Conservation (phyloP, 1,139 yeast genomes). For the Yamadazyma trypodendri region DNA sequence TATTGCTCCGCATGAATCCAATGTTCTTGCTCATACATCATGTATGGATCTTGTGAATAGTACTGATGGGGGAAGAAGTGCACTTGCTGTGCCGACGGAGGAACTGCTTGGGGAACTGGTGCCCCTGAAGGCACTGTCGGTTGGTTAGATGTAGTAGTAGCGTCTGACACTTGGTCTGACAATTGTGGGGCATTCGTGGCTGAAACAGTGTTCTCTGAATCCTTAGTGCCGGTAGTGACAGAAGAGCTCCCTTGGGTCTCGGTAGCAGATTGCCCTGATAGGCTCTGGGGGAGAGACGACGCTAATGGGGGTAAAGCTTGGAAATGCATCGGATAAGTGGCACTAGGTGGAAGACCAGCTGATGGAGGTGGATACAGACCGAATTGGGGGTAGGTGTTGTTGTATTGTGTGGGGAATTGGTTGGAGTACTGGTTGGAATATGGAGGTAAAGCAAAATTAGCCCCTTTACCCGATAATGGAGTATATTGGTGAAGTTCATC, state of each 20-base stretch:
- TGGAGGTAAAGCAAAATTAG: conserved; percentile 12
- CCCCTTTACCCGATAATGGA: conserved; percentile 12
- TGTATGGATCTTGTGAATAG: conserved; percentile 8
- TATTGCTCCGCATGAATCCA: conserved; percentile 5
- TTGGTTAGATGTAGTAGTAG: neutral
- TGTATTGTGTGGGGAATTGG: conserved; percentile 1
- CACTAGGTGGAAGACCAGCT: conserved; percentile 3
- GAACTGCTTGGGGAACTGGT: neutral
- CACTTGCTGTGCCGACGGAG: conserved; percentile 2
- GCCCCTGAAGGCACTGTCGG: neutral
- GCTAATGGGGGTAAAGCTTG: neutral
- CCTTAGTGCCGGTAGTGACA: neutral
- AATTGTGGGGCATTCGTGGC: neutral
- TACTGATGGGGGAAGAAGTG: conserved; percentile 5
- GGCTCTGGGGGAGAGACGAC: neutral
- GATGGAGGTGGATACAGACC: conserved; percentile 4
- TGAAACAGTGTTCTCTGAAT: neutral
- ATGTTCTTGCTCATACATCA: conserved; percentile 11
- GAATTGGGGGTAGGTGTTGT: neutral
- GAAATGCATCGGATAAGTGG: conserved; percentile 1
- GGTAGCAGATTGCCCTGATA: neutral
- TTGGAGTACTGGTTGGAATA: conserved; percentile 1
- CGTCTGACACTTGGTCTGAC: conserved; percentile 1
- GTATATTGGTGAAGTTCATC: conserved; percentile 11
- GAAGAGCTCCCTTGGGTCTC: neutral